Evolutionary conservation across 1,284 basidiomycete species (phyloP), one percentile per base, ranked within the genome.

Genomic region (Heterobasidion annosum): DNA sequence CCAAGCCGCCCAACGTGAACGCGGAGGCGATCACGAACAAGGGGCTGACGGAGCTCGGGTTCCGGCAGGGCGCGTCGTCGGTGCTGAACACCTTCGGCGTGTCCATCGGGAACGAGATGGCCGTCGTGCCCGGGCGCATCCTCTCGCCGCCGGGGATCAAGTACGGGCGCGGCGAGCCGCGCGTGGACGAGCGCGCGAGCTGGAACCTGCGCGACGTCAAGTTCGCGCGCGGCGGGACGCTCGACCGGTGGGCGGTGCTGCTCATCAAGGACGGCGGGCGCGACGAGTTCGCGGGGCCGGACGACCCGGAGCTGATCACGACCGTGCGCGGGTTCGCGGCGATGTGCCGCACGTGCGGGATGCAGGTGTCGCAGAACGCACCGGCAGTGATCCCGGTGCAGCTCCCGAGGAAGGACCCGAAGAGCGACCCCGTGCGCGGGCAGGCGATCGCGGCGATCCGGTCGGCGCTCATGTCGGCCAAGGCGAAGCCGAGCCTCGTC

Each of bases 81-180:
- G 1, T 67, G 83, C 12, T 67, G 68, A 54, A 58, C 7, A 71
- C 76, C 0, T 89, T 90, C 65, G 85, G 83, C 1, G 67, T 89
- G 54, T 69, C 64, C 53, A 75, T 91, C 54, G 78, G 78, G 10
- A 68, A 65, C 1, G 73, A 87, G 55, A 89, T 91, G 86, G 74
- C 83, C 1, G 76, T 86, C 25, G 82, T 90, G 6, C 86, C 87
- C 0, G 88, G 81, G 2, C 80, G 87, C 35, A 77, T 88, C 56
- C 75, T 90, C 0, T 67, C 74, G 4, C 65, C 79, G 9, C 88
- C 87, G 0, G 69, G 67, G 3, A 70, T 90, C 54, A 70, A 75
- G 48, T 90, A 90, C 62, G 73, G 70, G 0, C 63, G 67, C 51
- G 73, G 75, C 15, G 62, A 67, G 1, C 75, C 79, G 1, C 52